Conservation (phyloP, 2,329 filamentous ascomycete species). For the Epichloe gansuensis region DNA sequence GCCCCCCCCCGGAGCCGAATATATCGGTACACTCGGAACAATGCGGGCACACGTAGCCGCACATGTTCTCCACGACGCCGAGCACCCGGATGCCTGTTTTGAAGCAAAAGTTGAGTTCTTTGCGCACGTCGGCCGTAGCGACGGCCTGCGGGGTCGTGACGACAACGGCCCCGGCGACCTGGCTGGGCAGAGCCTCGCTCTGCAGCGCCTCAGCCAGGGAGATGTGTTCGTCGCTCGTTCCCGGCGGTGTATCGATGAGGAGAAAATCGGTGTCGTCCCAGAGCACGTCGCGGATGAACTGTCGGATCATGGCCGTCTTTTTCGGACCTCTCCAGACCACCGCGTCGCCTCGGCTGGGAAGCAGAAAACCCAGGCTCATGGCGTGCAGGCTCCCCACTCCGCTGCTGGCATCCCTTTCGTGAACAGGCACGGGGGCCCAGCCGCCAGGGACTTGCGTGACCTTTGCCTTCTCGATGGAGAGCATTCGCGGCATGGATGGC, state of each 20-base stretch:
- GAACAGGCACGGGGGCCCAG: conserved; percentile 82
- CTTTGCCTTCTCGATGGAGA: conserved; percentile 77
- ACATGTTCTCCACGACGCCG: conserved; percentile 96
- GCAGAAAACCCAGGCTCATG: conserved; percentile 88
- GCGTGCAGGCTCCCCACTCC: conserved; percentile 56
- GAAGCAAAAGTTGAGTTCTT: conserved; percentile 84
- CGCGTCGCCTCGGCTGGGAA: conserved; percentile 71
- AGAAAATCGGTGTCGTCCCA: conserved; percentile 86
- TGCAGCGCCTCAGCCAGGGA: conserved; percentile 80
- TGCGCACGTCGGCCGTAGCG: conserved; percentile 83
- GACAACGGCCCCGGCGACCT: conserved; percentile 77
- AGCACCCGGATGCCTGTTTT: conserved; percentile 71
- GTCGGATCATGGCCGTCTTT: conserved; percentile 97
- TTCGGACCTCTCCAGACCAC: conserved; percentile 97
- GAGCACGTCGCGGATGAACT: conserved; percentile 83
- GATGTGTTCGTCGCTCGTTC: conserved; percentile 95
- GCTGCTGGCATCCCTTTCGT: conserved; percentile 40
- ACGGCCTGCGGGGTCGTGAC: conserved; percentile 96
- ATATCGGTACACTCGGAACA: conserved; percentile 82
- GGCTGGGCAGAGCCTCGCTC: conserved; percentile 45
- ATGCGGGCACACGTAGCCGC: conserved; percentile 71
- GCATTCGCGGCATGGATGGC: conserved; percentile 89
- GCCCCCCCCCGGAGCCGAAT: conserved; percentile 92
- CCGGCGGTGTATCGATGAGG: conserved; percentile 89
- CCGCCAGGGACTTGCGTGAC: conserved; percentile 84